These are phyloP conservation scores for Senecio squalidus DNA, from an alignment of 140 eudicot genomes.

Conservation along the genomic window DNA sequence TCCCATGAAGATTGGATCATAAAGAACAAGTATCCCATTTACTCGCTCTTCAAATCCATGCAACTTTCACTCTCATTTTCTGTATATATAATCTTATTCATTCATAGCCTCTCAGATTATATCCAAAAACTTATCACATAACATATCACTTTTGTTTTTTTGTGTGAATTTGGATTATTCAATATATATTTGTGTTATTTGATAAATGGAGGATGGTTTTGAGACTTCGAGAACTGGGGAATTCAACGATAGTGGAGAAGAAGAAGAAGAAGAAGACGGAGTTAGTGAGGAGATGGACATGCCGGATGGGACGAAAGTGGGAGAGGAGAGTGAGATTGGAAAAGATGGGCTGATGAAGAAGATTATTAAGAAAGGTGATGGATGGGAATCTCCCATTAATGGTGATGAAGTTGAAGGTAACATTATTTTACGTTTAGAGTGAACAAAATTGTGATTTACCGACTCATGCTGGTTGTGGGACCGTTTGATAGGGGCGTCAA, in stretches of 20 bases:
- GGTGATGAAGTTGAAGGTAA: slow-evolving; percentile 64
- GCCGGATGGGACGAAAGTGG: slow-evolving; percentile 27
- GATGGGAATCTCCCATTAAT: slow-evolving; percentile 55
- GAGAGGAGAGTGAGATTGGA: slow-evolving; percentile 54
- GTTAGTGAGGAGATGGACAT: slow-evolving; percentile 27
- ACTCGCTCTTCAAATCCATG: slow-evolving; percentile 6
- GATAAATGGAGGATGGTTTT: slow-evolving; percentile 44
- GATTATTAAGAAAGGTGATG: slow-evolving; percentile 57
- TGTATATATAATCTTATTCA: slow-evolving; percentile 12
- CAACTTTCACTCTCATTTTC: not conserved
- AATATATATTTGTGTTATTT: slow-evolving; percentile 10
- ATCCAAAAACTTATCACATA: slow-evolving; percentile 20
- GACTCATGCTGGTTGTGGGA: no score
- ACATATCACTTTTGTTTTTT: slow-evolving; percentile 16
- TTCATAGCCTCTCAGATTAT: slow-evolving; percentile 37
- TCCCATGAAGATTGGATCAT: slow-evolving; percentile 29
- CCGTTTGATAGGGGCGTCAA: no score
- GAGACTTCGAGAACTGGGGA: slow-evolving; percentile 30
- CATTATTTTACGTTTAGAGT: not conserved
- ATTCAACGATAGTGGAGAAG: slow-evolving; percentile 17
- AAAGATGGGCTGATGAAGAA: slow-evolving; percentile 53
- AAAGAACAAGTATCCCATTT: not conserved
- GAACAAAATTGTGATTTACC: no score
- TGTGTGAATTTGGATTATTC: slow-evolving; percentile 15
- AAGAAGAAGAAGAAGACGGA: slow-evolving; percentile 9